A percentile compares a stretch with the other conserved stretches of the same genome.
Evolutionary conservation across 495 filamentous ascomycete species (phyloP).

Genomic region (Neurospora pannonica): DNA sequence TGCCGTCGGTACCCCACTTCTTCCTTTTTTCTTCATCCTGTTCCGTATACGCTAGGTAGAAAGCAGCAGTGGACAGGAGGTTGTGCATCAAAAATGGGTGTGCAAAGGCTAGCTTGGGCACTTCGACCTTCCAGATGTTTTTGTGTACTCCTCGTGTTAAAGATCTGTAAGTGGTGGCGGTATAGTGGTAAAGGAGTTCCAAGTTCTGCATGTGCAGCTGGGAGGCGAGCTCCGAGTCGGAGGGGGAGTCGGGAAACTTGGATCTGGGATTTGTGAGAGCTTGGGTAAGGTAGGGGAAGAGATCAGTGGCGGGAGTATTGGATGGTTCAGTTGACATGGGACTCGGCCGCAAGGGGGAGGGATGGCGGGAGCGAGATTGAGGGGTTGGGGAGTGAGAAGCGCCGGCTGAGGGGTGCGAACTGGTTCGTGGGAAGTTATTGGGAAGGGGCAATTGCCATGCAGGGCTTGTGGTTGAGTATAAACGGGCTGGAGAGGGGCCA

Average conservation of each 20-base stretch:
- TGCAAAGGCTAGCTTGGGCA: conserved; percentile 13
- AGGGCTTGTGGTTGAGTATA: background rate
- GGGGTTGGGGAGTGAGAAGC: background rate
- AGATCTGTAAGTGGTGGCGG: conserved; percentile 8
- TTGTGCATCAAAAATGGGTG: conserved; percentile 21
- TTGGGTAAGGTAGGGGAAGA: conserved; percentile 12
- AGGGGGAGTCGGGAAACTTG: background rate
- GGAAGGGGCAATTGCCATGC: background rate
- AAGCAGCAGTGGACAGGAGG: conserved; percentile 18
- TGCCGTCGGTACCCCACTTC: conserved; percentile 9
- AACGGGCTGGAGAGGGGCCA: background rate
- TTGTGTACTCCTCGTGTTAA: conserved; percentile 1
- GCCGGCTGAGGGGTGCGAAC: background rate
- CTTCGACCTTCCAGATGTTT: conserved; percentile 14
- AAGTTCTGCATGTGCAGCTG: conserved; percentile 16
- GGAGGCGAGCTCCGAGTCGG: background rate
- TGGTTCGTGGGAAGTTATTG: background rate
- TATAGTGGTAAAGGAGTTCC: conserved; percentile 21
- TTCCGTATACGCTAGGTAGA: conserved; percentile 14
- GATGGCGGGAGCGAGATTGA: background rate
- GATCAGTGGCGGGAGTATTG: conserved; percentile 4
- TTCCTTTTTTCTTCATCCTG: conserved; percentile 7
- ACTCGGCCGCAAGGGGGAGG: background rate
- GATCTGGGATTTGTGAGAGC: background rate
- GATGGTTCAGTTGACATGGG: background rate